Conservation (phyloP, 805 yeast genomes). For the Wickerhamomyces chaumierensis region DNA sequence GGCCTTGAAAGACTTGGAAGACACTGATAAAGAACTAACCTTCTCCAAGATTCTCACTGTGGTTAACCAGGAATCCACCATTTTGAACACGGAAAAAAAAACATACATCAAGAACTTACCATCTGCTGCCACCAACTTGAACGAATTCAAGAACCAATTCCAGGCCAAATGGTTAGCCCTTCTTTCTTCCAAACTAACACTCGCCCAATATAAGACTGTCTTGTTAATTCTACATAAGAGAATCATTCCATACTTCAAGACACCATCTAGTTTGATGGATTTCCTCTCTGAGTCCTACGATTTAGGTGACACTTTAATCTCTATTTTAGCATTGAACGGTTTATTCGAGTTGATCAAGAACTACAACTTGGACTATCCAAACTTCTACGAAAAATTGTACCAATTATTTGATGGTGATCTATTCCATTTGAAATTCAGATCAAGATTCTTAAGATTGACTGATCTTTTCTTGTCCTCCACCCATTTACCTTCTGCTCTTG, state of each 20-base stretch:
- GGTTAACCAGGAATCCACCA: slow-evolving; percentile 23
- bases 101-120: slow-evolving; percentile 36
- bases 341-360: slow-evolving; percentile 74
- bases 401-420: slow-evolving; percentile 66
- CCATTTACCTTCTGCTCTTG: slow-evolving; percentile 71
- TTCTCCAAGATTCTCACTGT: slow-evolving; percentile 29
- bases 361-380: slow-evolving; percentile 83
- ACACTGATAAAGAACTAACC: slow-evolving; percentile 6
- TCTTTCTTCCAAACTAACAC: slow-evolving; percentile 34
- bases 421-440: slow-evolving; percentile 67
- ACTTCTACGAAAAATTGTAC: slow-evolving; percentile 75
- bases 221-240: slow-evolving; percentile 70
- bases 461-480: slow-evolving; percentile 81
- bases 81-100: slow-evolving; percentile 23
- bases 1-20: slow-evolving; percentile 13
- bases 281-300: slow-evolving; percentile 82
- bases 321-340: slow-evolving; percentile 78
- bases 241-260: slow-evolving; percentile 67
- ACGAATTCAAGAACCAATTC: slow-evolving; percentile 48
- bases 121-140: slow-evolving; percentile 25
- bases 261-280: slow-evolving; percentile 84
- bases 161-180: slow-evolving; percentile 58
- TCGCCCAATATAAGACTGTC: slow-evolving; percentile 55
- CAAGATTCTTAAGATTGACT: slow-evolving; percentile 78
- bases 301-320: slow-evolving; percentile 39